Evolutionary conservation across 2,329 filamentous ascomycete species (phyloP).

Genomic region (Ascochyta pisi): DNA sequence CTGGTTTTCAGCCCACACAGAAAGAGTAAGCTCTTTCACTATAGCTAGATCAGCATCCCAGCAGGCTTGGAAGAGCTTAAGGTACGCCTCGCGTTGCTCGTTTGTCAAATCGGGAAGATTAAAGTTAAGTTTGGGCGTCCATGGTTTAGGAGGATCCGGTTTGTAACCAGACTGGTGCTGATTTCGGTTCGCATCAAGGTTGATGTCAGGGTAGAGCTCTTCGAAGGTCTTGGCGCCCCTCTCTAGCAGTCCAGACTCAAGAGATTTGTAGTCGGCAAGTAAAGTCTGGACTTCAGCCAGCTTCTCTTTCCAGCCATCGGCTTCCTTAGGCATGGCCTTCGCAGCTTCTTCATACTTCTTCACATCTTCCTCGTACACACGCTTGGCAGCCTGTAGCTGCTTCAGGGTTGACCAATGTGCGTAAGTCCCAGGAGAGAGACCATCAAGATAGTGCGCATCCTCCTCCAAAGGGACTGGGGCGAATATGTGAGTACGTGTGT

Average conservation of each 20-base stretch:
- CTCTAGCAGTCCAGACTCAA: constrained; percentile 63
- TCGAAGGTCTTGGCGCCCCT: constrained; percentile 71
- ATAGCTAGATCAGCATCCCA: constrained; percentile 73
- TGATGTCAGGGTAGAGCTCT: constrained; percentile 64
- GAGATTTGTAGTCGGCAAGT: constrained; percentile 59
- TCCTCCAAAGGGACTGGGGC: constrained; percentile 46
- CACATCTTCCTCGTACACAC: constrained; percentile 46
- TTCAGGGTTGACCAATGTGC: constrained; percentile 60
- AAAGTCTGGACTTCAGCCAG: constrained; percentile 60
- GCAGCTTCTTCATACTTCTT: constrained; percentile 38
- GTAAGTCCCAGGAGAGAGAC: constrained; percentile 64
- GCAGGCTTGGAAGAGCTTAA: constrained; percentile 74
- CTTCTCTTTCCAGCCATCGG: constrained; percentile 59
- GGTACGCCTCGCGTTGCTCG: constrained; percentile 64
- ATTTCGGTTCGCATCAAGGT: background rate
- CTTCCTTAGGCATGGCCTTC: constrained; percentile 18
- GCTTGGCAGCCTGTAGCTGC: constrained; percentile 49
- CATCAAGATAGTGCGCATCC: constrained; percentile 59
- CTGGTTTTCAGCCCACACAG: constrained; percentile 64
- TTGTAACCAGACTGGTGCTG: background rate
- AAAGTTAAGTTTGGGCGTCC: constrained; percentile 52
- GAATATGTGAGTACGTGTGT: background rate
- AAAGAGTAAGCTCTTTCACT: constrained; percentile 70
- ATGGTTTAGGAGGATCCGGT: constrained; percentile 24
- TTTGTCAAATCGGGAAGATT: constrained; percentile 58